Conservation (phyloP, 2,329 filamentous ascomycete species). For the Diaporthe eres region DNA sequence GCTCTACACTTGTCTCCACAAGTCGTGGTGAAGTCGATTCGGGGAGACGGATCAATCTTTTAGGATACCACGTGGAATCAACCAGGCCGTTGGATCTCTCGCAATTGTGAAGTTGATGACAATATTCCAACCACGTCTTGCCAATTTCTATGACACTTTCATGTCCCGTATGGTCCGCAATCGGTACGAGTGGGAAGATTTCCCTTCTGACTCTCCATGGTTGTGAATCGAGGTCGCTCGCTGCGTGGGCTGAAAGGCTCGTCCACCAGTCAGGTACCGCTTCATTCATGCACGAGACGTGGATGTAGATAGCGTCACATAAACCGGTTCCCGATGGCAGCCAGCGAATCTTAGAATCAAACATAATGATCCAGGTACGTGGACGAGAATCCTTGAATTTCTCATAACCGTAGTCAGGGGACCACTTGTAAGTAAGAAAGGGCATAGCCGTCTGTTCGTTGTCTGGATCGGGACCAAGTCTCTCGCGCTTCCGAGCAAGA, state of each 20-base stretch:
- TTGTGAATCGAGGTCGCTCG: neutral
- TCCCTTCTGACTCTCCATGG: slow-evolving; percentile 30
- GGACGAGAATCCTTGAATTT: neutral
- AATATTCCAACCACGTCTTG: neutral
- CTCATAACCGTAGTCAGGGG: neutral
- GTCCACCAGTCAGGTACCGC: neutral
- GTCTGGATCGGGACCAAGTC: neutral
- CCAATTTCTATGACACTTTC: slow-evolving; percentile 2
- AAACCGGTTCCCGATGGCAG: neutral
- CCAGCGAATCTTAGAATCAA: neutral
- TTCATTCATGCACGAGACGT: neutral
- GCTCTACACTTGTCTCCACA: neutral
- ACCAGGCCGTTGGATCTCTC: neutral
- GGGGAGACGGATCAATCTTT: neutral
- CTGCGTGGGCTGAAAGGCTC: no score
- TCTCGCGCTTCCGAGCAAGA: neutral
- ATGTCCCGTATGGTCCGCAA: neutral
- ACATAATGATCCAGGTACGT: neutral
- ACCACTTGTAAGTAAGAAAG: neutral
- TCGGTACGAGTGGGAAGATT: neutral
- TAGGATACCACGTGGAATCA: neutral
- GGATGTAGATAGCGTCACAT: no score
- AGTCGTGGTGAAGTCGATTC: neutral
- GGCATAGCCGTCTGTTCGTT: neutral
- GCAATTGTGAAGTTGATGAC: neutral